Base-by-base conservation (phyloP, 2,329 filamentous ascomycete species). In the Coniochaeta ligniaria region DNA sequence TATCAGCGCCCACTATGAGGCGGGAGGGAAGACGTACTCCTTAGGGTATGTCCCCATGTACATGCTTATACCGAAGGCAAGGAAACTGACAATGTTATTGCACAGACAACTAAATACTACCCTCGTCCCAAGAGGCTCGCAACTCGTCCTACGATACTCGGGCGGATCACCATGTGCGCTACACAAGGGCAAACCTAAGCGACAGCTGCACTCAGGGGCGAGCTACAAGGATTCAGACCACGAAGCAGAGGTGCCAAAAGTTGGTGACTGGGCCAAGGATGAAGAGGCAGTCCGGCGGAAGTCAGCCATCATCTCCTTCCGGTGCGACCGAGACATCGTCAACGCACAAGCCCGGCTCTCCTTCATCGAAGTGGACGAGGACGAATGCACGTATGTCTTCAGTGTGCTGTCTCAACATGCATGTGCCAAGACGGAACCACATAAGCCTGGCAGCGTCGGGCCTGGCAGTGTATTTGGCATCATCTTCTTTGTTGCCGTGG, bases 381-480 rank as follows among this genome's bases (percentile, higher is more conserved):
- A 98, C 71, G 89, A 96, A 62, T 99, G 95, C 80, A 86, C 91
- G 33, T 99, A 98, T 76, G 90, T 96, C 75, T 99, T 99, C 77
- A 93, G 98, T 73, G 88, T 93, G 57, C 89, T 94, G 65, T 95
- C 91, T 26, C 82, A 85, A 54, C 89, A 92, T 66, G 94, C 93
- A 12, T 99, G 95, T 68, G 80, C 83, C 14, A 80, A 80, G 60
- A 81, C 83, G 52, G 84, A 87, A 70, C 86, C 88, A 61, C 86
- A 89, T 72, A 91, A 90, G 72, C 80, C 91, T 76, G 75, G 93
- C 79, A 78, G 87, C 75, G 77, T 88, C 80, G 75, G 90, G 70
- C 77, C 95, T 74, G 69, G 90, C 72, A 76, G 92, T 78, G 74
- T 99, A 14, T 99, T 99, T 71, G 90, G 90, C 63, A 89, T 98